A percentile compares a stretch with the other conserved stretches of the same genome.
Conservation (phyloP, 768 basidiomycete genomes). For the Scleroderma citrinum region DNA sequence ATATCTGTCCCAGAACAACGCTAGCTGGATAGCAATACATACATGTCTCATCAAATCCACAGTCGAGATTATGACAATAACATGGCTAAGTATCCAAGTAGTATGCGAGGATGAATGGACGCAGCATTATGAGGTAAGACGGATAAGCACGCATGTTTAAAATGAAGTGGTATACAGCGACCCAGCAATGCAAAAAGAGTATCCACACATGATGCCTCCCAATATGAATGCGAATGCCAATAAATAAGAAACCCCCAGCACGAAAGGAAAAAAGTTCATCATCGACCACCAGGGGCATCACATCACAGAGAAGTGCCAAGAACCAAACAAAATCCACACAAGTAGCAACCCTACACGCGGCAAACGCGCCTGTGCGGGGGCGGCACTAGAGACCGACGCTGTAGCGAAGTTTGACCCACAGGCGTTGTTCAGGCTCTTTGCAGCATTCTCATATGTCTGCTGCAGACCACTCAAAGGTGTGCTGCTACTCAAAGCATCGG, state of each 20-base stretch:
- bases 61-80: too few relatives aligned
- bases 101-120: too few relatives aligned
- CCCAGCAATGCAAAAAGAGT: too few relatives aligned
- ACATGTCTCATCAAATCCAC: too few relatives aligned
- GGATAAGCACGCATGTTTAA: too few relatives aligned
- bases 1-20: too few relatives aligned
- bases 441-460: constrained; percentile 45
- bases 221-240: background rate
- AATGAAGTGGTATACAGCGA: too few relatives aligned
- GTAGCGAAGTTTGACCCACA: constrained; percentile 50
- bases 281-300: too few relatives aligned
- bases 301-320: background rate
- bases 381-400: constrained; percentile 11
- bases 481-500: constrained; percentile 34
- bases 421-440: constrained; percentile 35
- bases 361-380: constrained; percentile 5
- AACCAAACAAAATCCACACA: constrained; percentile 9
- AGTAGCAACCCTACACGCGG: constrained; percentile 4
- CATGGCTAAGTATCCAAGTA: background rate
- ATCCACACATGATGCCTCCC: background rate
- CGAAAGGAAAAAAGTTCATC: background rate
- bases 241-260: background rate
- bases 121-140: too few relatives aligned
- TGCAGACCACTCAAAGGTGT: constrained; percentile 33
- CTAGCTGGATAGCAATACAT: too few relatives aligned